Evolutionary conservation across 1,139 yeast genomes (phyloP), one percentile per base, ranked within the genome.

Genomic region (Groenewaldozyma auringiensis): DNA sequence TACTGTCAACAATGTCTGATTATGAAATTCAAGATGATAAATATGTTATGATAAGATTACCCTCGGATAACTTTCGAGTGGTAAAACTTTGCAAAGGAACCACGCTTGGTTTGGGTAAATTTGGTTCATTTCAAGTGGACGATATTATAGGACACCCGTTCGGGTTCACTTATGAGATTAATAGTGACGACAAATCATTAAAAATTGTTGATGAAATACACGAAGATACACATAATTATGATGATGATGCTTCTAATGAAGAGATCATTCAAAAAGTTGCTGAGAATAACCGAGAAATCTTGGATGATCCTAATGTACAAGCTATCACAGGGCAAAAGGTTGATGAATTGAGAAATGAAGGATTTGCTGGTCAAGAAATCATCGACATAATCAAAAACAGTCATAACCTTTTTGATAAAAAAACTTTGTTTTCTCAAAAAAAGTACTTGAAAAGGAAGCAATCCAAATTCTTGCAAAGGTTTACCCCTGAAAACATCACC

Each of bases 401-500:
- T 14, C 97, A 94, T 66, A 83, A 74, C 38, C 85, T 87, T 11
- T 92, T 92, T 61, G 88, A 85, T 56, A 83, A 86, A 61, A 92
- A 92, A 66, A 92, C 98, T 3, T 70, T 81, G 21, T 87, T 76
- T 59, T 86, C 96, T 2, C 96, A 92, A 62, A 95, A 86, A 56
- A 92, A 92, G 66, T 92, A 92, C 62, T 68, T 89, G 55, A 83
- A 83, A 56, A 78, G 98, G 56, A 92, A 92, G 66, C 95, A 87
- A 64, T 89, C 83, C 61, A 94, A 94, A 69, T 92, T 86, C 61
- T 73, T 86, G 51, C 78, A 94, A 59, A 74, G 88, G 55, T 92
- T 92, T 66, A 83, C 89, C 1, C 80, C 94, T 18, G 86, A 85
- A 50, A 79, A 81, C 52, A 69, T 92, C 45, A 83, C 89, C n/a